phyloP scores from a whole-genome alignment of 768 basidiomycete genomes.

The Trametes sanguinea region DNA sequence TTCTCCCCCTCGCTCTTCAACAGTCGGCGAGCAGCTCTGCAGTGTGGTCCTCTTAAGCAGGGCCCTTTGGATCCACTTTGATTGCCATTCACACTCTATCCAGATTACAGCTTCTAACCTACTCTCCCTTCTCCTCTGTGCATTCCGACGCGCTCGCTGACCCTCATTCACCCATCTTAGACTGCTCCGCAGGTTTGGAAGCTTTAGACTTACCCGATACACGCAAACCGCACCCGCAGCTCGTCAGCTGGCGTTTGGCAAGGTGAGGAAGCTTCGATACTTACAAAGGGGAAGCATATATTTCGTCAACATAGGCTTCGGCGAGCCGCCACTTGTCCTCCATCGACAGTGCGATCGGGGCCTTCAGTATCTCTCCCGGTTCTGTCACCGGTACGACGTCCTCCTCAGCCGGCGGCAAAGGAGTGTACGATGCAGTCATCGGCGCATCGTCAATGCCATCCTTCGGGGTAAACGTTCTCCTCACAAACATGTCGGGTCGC shows the following conservation, averaged over 20 bases:
- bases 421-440: constrained; percentile 6
- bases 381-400: not conserved
- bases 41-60: no score
- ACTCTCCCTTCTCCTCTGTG: no score
- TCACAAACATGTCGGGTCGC: constrained; percentile 49
- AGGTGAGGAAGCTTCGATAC: constrained; percentile 32
- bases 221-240: constrained; percentile 48
- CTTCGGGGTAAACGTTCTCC: constrained; percentile 37
- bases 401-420: constrained; percentile 7
- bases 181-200: no score
- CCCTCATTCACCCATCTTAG: no score
- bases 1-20: no score
- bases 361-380: constrained; percentile 1
- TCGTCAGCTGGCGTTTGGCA: not conserved
- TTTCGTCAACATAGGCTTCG: constrained; percentile 72
- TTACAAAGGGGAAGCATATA: constrained; percentile 95
- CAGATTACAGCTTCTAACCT: no score
- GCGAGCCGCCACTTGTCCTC: constrained; percentile 82
- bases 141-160: no score
- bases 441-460: constrained; percentile 28
- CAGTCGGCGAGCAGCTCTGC: no score
- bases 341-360: constrained; percentile 50
- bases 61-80: no score
- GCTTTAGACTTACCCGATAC: constrained; percentile 51
- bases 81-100: no score